Base-by-base conservation (phyloP, 768 basidiomycete species). In the Macrolepiota dolichaula region DNA sequence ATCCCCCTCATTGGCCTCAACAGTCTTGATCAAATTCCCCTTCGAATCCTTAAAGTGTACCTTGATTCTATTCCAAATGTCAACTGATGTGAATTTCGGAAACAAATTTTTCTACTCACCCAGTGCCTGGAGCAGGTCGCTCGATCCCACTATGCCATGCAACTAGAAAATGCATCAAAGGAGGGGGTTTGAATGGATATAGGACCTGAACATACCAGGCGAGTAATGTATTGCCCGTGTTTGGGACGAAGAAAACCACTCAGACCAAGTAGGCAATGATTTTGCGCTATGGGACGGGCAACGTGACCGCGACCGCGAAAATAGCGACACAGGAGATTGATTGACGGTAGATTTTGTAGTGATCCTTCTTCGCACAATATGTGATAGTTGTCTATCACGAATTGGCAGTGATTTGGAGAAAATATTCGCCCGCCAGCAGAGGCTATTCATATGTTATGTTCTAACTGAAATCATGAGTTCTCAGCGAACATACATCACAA, bases 1-100 rank as follows among this genome's bases (percentile, higher is more conserved):
- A 70, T 99, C 96, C 11, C 96, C 97, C 68, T 96, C 94, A 71
- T 90, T 95, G 2, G 83, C 96, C 71, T 98, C 92, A 9, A 97
- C 85, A 0, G 90, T 96, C 74, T 89, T 92, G 46, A 97, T 79
- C n/a, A 82, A 77, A 35, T 79, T 80, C 3, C 94, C 96, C 67
- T 92, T 93, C 9, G 92, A 80, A 71, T 96, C 94, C 64, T 90
- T 87, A 79, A 96, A 99, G 69, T 91, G 87, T 12, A 98, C 76
- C 68, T 88, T 95, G 68, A 98, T 87, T 15, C 96, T 98, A 67
- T n/a, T 36, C 19, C 32, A 32, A 22, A 17, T 47, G 35, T 19
- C n/a, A 38, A 9, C 0, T 7, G 42, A 42, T 15, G 25, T 22
- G 25, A 42, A 44, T 1, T 32, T 24, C 4, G 15, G 15, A 9